A percentile compares a stretch with the other conserved stretches of the same genome.
phyloP scores from a whole-genome alignment of 331 rosid species.

The Prunus yedoensis region DNA sequence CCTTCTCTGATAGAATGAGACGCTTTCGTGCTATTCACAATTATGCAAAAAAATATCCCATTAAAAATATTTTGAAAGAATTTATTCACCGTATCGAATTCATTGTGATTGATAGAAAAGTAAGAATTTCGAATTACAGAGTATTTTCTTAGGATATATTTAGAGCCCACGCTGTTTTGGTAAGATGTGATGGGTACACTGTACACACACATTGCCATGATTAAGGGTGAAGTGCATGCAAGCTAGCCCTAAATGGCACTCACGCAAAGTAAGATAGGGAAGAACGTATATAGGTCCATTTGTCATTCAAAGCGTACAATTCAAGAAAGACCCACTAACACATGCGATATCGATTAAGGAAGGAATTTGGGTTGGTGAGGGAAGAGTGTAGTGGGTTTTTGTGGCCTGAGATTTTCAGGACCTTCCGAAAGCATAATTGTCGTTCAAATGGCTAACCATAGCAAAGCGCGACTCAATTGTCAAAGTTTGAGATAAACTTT shows the following conservation, averaged over 20 bases:
- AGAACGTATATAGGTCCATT: constrained; percentile 19
- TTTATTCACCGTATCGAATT: too few species aligned
- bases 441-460: not conserved
- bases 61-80: too few species aligned
- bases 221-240: too few species aligned
- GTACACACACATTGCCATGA: too few species aligned
- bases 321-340: constrained; percentile 39
- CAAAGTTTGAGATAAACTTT: not conserved
- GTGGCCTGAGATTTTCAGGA: constrained; percentile 21
- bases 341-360: constrained; percentile 13
- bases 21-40: too few species aligned
- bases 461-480: not conserved
- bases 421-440: not conserved
- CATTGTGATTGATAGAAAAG: too few species aligned
- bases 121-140: too few species aligned
- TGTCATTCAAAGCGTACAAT: constrained; percentile 34
- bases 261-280: not conserved
- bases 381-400: constrained; percentile 33
- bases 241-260: not conserved
- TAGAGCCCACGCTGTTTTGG: too few species aligned
- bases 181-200: too few species aligned
- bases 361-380: constrained; percentile 24
- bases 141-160: too few species aligned
- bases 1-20: too few species aligned
- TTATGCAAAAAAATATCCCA: too few species aligned